Conservation (phyloP, 495 filamentous ascomycete species). For the Penicillium longicatenatum region DNA sequence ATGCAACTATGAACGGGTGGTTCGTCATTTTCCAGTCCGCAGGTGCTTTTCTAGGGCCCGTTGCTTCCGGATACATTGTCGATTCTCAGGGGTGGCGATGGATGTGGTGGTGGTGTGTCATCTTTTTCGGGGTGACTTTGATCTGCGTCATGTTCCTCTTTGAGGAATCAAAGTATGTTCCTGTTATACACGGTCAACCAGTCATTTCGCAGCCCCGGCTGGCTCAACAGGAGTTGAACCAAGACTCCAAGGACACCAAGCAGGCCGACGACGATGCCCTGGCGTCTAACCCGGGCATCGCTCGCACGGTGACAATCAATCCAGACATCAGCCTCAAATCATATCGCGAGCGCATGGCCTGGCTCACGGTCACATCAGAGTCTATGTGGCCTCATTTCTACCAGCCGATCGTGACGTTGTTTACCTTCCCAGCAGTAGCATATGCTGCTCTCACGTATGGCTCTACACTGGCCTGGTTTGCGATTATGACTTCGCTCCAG, state of each 20-base stretch:
- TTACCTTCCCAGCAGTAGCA: slow-evolving; percentile 35
- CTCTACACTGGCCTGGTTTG: slow-evolving; percentile 33
- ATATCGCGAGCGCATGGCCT: slow-evolving; percentile 29
- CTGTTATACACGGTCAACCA: slow-evolving; percentile 14
- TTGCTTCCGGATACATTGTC: slow-evolving; percentile 48
- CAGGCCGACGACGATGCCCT: background rate
- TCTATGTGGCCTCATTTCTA: slow-evolving; percentile 28
- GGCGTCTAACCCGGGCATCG: background rate
- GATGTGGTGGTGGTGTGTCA: slow-evolving; percentile 55
- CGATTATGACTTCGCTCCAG: slow-evolving; percentile 33
- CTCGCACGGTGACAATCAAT: slow-evolving; percentile 5
- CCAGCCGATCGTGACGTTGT: slow-evolving; percentile 26
- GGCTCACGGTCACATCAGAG: slow-evolving; percentile 27
- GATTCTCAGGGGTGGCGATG: slow-evolving; percentile 50
- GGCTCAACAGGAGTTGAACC: background rate
- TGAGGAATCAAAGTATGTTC: slow-evolving; percentile 45
- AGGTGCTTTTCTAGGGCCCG: slow-evolving; percentile 40
- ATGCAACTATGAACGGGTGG: slow-evolving; percentile 41
- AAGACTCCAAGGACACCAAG: background rate
- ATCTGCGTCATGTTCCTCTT: slow-evolving; percentile 41
- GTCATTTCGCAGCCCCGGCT: background rate
- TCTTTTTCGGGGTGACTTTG: slow-evolving; percentile 44
- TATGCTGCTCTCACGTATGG: slow-evolving; percentile 42
- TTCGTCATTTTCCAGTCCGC: slow-evolving; percentile 37
- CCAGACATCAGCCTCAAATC: slow-evolving; percentile 20